Conservation (phyloP, 371 early-diverging fungal genomes). For the Syncephalastrum racemosum region DNA sequence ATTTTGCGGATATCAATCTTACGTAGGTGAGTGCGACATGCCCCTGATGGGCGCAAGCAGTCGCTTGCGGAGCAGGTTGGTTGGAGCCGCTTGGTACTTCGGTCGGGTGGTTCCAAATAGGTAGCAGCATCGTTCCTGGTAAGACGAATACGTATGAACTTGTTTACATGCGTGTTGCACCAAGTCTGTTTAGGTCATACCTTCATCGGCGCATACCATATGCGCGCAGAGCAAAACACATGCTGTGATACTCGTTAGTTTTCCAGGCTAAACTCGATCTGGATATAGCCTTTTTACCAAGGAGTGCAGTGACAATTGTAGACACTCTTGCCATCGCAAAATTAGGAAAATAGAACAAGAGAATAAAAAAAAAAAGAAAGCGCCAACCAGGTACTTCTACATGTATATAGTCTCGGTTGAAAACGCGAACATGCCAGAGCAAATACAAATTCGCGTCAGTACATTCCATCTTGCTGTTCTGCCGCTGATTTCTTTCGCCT, state of each 20-base stretch:
- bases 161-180: not conserved
- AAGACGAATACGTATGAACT: not conserved
- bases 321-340: not conserved
- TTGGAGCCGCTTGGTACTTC: slow-evolving; percentile 22
- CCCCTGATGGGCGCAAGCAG: slow-evolving; percentile 51
- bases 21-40: slow-evolving; percentile 59
- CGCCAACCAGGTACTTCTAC: not conserved
- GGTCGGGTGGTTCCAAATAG: slow-evolving; percentile 48
- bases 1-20: slow-evolving; percentile 14
- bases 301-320: not conserved
- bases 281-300: slow-evolving; percentile 1
- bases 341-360: slow-evolving; percentile 6
- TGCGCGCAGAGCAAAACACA: slow-evolving; percentile 3
- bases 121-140: slow-evolving; percentile 29
- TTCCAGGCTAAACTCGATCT: too few relatives aligned
- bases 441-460: too few relatives aligned
- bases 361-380: too few relatives aligned
- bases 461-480: too few relatives aligned
- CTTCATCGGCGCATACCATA: slow-evolving; percentile 14
- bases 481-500: too few relatives aligned
- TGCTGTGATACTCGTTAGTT: not conserved
- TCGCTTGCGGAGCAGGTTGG: slow-evolving; percentile 37
- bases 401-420: too few relatives aligned
- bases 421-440: too few relatives aligned
- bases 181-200: slow-evolving; percentile 6